Evolutionary conservation across 1,284 basidiomycete species (phyloP).

Genomic region (Sanguinoderma infundibulare): DNA sequence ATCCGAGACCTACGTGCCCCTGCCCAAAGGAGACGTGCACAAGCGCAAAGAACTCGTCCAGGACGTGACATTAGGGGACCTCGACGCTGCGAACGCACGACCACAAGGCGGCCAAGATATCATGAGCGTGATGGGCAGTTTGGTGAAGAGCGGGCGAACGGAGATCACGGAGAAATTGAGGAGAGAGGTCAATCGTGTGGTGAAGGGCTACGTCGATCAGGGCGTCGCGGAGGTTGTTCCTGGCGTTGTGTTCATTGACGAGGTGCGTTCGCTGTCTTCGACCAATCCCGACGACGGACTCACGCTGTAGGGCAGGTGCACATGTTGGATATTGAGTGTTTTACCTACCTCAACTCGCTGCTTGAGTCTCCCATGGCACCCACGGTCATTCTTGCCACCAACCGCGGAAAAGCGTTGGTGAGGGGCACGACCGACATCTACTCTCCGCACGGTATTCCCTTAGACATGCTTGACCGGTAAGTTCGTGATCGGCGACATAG

Average conservation of each 20-base stretch:
- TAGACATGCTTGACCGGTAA: conserved; percentile 91
- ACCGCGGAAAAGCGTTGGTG: conserved; percentile 91
- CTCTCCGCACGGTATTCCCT: conserved; percentile 92
- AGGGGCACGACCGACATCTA: conserved; percentile 93
- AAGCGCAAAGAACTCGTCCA: conserved; percentile 98
- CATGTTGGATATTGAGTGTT: conserved; percentile 99
- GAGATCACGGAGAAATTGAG: conserved; percentile 98
- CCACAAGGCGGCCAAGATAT: conserved; percentile 97
- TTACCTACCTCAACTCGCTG: conserved; percentile 96
- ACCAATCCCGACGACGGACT: not conserved
- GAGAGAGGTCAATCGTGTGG: conserved; percentile 97
- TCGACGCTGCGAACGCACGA: conserved; percentile 96
- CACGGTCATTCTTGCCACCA: conserved; percentile 96
- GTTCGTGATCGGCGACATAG: conserved; percentile 20
- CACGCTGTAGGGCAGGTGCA: conserved; percentile 70
- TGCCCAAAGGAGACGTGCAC: conserved; percentile 98
- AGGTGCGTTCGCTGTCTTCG: conserved; percentile 55
- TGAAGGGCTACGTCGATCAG: conserved; percentile 97
- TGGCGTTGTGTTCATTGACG: conserved; percentile 98
- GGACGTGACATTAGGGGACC: conserved; percentile 95
- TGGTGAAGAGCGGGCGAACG: conserved; percentile 93
- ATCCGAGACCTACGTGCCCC: conserved; percentile 96
- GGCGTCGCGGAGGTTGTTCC: conserved; percentile 98
- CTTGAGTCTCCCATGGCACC: conserved; percentile 97
- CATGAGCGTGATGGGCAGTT: conserved; percentile 98